Percentiles rank a stretch among this genome's conserved stretches.
phyloP scores from a whole-genome alignment of 2,329 filamentous ascomycete species.

The Talaromyces verruculosus region DNA sequence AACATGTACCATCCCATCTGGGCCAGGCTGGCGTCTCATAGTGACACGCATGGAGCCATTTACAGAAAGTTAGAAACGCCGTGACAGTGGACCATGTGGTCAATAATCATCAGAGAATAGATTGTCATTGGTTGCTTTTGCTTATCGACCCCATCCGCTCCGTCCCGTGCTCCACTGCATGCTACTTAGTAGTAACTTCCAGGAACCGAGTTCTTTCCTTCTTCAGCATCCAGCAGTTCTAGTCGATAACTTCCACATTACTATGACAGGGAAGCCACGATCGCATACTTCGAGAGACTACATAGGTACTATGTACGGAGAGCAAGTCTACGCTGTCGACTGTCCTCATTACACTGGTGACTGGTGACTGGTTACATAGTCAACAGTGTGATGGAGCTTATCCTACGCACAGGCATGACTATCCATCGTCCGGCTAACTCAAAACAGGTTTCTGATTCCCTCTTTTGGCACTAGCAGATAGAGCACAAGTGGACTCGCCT shows the following conservation, averaged over 20 bases:
- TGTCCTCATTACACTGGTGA: not conserved
- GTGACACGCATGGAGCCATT: not conserved
- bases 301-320: too few species aligned
- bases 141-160: slow-evolving; percentile 6
- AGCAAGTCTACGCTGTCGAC: not conserved
- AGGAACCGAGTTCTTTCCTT: slow-evolving; percentile 7
- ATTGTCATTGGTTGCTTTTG: not conserved
- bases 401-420: not conserved
- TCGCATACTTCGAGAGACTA: not conserved
- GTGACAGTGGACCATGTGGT: slow-evolving; percentile 1
- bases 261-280: not conserved
- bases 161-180: slow-evolving; percentile 7
- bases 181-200: not conserved
- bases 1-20: not conserved
- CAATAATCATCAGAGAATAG: not conserved
- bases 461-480: not conserved
- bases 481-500: slow-evolving; percentile 4
- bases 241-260: not conserved
- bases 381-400: not conserved
- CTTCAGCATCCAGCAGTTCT: not conserved
- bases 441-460: slow-evolving; percentile 5
- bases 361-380: too few species aligned
- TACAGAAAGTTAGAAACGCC: too few species aligned
- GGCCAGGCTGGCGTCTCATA: not conserved
- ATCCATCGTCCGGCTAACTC: not conserved